Conservation (phyloP, 139 green algal genomes). For the Dunaliella primolecta region DNA sequence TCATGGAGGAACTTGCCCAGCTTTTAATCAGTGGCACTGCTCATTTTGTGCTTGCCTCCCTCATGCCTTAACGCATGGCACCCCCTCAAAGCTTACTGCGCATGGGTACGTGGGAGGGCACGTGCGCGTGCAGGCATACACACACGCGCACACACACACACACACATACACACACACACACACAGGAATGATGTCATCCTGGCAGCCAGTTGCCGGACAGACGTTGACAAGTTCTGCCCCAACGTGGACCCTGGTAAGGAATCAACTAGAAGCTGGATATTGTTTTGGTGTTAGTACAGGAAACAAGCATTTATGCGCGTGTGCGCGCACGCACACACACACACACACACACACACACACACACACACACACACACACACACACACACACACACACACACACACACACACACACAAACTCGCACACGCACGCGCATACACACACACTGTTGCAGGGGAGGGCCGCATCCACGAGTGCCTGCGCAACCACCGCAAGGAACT, state of each 20-base stretch:
- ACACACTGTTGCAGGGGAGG: slow-evolving; percentile 33
- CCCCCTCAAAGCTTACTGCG: no score
- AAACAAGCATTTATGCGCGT: neutral
- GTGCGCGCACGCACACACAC: neutral
- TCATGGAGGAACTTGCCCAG: no score
- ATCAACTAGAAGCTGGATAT: no score
- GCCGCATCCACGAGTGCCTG: slow-evolving; percentile 72
- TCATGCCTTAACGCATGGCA: no score
- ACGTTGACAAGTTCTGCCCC: slow-evolving; percentile 62
- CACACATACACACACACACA: no score
- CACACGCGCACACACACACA: no score
- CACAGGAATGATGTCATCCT: slow-evolving; percentile 64
- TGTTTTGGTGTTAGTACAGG: neutral
- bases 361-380: neutral
- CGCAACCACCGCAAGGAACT: slow-evolving; percentile 55
- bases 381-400: neutral
- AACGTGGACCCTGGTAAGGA: slow-evolving; percentile 46
- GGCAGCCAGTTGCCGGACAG: slow-evolving; percentile 57
- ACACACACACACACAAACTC: neutral
- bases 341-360: neutral
- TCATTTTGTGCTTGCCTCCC: no score
- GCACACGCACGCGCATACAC: neutral
- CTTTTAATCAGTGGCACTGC: no score
- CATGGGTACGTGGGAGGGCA: no score
- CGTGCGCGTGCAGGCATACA: no score